Percentiles rank a stretch among this genome's conserved stretches.
phyloP scores from a whole-genome alignment of 257 asterid genomes.

The Knoxia roxburghii region DNA sequence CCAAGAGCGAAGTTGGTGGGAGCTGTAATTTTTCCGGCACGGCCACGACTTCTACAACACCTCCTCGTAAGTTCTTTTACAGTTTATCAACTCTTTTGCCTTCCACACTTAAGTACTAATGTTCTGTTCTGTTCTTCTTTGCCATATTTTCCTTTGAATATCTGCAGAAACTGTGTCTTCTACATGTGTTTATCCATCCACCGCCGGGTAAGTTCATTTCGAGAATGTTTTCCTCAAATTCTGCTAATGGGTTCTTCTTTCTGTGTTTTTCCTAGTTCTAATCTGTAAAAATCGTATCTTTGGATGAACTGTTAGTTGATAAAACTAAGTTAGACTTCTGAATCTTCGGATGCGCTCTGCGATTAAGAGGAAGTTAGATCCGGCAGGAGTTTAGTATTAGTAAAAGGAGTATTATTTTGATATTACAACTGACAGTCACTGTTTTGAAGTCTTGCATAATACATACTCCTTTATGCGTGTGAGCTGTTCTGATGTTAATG shows the following conservation, averaged over 20 bases:
- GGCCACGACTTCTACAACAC: constrained; percentile 30
- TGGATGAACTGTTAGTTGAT: constrained; percentile 13
- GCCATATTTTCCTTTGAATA: constrained; percentile 1
- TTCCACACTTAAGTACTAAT: not conserved
- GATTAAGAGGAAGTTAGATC: constrained; percentile 19
- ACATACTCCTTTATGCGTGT: constrained; percentile 15
- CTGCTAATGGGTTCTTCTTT: not conserved
- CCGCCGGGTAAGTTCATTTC: constrained; percentile 48
- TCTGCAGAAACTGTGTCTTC: constrained; percentile 35
- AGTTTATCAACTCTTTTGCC: not conserved
- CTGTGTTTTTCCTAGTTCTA: not conserved
- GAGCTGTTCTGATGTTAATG: constrained; percentile 49
- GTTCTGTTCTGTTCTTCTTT: not conserved
- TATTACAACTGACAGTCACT: not conserved
- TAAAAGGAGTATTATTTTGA: not conserved
- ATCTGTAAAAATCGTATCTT: not conserved
- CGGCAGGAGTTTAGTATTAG: constrained; percentile 1
- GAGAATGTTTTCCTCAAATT: not conserved
- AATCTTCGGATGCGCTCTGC: constrained; percentile 2
- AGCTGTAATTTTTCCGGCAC: constrained; percentile 70
- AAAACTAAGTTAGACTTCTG: too few relatives aligned
- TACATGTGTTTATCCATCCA: constrained; percentile 56
- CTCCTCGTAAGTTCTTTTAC: constrained; percentile 43
- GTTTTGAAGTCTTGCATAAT: not conserved
- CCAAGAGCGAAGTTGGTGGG: constrained; percentile 31